phyloP scores from a whole-genome alignment of 2,329 filamentous ascomycete species.

The Ambrosiella xylebori region DNA sequence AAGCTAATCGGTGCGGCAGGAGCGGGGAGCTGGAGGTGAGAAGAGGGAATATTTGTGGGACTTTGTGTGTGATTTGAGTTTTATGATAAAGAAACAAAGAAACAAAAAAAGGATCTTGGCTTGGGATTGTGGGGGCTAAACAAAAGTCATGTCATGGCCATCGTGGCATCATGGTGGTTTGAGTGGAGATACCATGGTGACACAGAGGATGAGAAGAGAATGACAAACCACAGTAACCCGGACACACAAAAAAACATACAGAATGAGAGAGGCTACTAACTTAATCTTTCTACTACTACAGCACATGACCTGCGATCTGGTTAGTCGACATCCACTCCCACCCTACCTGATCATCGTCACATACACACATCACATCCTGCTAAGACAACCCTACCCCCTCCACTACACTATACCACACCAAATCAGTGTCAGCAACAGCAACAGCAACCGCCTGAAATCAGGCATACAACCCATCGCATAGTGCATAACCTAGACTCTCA shows the following conservation, averaged over 20 bases:
- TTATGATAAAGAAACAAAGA: too few relatives aligned
- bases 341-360: background rate
- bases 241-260: background rate
- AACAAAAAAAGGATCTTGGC: too few relatives aligned
- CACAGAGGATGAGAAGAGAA: too few relatives aligned
- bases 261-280: constrained; percentile 12
- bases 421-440: too few relatives aligned
- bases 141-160: too few relatives aligned
- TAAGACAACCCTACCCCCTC: background rate
- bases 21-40: too few relatives aligned
- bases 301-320: constrained; percentile 88
- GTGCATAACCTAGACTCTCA: background rate
- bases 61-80: background rate
- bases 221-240: background rate
- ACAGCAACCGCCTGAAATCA: too few relatives aligned
- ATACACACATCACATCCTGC: background rate
- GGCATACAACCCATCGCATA: too few relatives aligned
- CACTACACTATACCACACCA: too few relatives aligned
- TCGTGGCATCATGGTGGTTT: too few relatives aligned
- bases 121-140: too few relatives aligned
- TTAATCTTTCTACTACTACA: constrained; percentile 21
- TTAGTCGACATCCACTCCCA: constrained; percentile 32
- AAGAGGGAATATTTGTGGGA: background rate
- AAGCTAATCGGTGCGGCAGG: constrained; percentile 2
- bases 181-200: too few relatives aligned